Percentiles rank a stretch among this genome's conserved stretches.
phyloP scores from a whole-genome alignment of 768 basidiomycete genomes.

The Cubamyces sp. region DNA sequence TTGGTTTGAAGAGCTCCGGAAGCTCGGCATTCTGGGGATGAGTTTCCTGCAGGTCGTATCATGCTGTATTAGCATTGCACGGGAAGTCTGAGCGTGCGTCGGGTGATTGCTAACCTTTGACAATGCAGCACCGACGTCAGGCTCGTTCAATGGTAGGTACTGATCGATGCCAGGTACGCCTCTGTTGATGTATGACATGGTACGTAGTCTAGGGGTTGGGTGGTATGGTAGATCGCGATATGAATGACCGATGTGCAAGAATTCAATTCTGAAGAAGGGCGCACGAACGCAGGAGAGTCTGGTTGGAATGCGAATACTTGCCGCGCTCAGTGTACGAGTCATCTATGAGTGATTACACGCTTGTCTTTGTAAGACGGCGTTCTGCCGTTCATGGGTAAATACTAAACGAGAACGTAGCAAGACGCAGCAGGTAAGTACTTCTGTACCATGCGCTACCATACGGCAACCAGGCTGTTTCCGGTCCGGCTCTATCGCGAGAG shows the following conservation, averaged over 20 bases:
- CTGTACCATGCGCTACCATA: no score
- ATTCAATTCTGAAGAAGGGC: not conserved
- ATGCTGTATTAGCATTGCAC: slow-evolving; percentile 18
- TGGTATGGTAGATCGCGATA: not conserved
- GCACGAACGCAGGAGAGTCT: no score
- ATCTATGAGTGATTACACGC: no score
- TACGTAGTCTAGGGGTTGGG: not conserved
- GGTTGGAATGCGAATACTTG: no score
- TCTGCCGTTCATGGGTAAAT: no score
- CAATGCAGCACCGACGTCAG: slow-evolving; percentile 51
- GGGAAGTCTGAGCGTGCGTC: slow-evolving; percentile 20
- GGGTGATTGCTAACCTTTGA: slow-evolving; percentile 35
- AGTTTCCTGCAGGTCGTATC: slow-evolving; percentile 30
- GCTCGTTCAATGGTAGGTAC: slow-evolving; percentile 65
- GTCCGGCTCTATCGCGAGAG: no score
- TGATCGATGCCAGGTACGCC: slow-evolving; percentile 53
- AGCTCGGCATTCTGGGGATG: slow-evolving; percentile 53
- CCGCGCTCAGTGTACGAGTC: no score
- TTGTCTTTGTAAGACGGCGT: no score
- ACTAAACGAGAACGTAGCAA: no score
- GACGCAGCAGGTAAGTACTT: no score
- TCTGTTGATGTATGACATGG: slow-evolving; percentile 44
- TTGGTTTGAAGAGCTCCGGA: slow-evolving; percentile 66
- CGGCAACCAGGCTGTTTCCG: no score
- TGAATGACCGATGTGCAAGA: not conserved